Conservation (phyloP, 116 monocot species). For the Dioscorea cayenensis region DNA sequence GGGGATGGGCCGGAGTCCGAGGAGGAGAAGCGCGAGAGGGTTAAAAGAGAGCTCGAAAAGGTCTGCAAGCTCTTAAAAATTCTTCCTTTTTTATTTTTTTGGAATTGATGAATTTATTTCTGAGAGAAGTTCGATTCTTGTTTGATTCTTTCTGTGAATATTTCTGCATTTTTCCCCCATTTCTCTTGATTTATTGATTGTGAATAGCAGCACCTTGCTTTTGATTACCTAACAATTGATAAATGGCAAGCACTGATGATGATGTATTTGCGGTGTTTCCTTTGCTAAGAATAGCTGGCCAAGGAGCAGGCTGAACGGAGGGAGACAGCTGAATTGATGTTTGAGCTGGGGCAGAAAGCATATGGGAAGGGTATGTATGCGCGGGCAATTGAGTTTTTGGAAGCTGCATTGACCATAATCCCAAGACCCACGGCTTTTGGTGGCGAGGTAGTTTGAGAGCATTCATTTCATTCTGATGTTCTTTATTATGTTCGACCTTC, state of each 20-base stretch:
- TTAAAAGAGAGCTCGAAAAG: slow-evolving; percentile 66
- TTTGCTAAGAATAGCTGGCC: slow-evolving; percentile 53
- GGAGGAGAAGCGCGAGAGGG: slow-evolving; percentile 59
- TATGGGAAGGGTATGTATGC: slow-evolving; percentile 88
- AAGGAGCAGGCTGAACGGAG: slow-evolving; percentile 87
- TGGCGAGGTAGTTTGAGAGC: slow-evolving; percentile 70
- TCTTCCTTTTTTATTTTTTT: too few species aligned
- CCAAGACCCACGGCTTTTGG: slow-evolving; percentile 69
- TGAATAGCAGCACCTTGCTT: background rate
- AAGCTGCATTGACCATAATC: slow-evolving; percentile 89
- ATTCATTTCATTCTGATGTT: background rate
- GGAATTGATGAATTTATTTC: background rate
- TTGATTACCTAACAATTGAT: background rate
- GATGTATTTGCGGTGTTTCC: background rate
- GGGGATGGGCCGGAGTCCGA: slow-evolving; percentile 26
- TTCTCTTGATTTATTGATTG: background rate
- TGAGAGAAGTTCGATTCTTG: background rate
- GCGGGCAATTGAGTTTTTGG: slow-evolving; percentile 77
- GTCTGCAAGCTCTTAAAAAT: background rate
- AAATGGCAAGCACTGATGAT: background rate
- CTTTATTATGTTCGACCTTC: background rate
- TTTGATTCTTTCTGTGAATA: background rate
- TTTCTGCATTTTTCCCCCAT: background rate
- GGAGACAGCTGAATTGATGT: slow-evolving; percentile 83
- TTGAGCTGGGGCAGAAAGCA: slow-evolving; percentile 87